Evolutionary conservation across 108 stramenopile species (phyloP), one percentile per base, ranked within the genome.

Genomic region (Fragilaria radians): DNA sequence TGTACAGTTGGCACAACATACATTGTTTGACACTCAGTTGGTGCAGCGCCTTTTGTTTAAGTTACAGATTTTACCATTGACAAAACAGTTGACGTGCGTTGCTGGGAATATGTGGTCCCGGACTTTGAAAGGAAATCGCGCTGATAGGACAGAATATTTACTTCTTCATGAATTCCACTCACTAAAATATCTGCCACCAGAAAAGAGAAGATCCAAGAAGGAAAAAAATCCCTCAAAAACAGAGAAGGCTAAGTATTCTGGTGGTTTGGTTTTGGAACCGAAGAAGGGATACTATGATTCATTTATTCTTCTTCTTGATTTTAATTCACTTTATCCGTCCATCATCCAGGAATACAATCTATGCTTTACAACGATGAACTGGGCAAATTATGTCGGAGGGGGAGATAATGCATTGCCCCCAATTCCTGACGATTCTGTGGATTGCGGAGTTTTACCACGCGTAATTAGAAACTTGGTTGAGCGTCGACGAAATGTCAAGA

Each of bases 281-380:
- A 99, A 99, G 88, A 94, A 89, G 68, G 99, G 99, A 48, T 74
- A 98, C 32, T 99, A 99, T 70, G 99, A 99, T 79, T 85, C 95
- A 29, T 97, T 93, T 77, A 97, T 99, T 67, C 88, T 99, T 24
- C 67, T 99, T 33, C 65, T 99, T 48, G 99, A 99, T 78, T 99
- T 99, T 88, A 97, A 97, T 83, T 92, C 89, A 68, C 78, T 99
- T 54, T 99, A 99, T 66, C 99, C 99, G 0, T 94, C 92, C 19
- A 82, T 99, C 52, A 98, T 99, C 56, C 99, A 99, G 78, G 99
- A 99, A 82, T 99, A 98, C 89, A 98, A 99, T 73, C 74, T 99
- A 57, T 99, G 99, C 78, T 98, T 97, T 63, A 99, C 99, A 28
- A 99, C 99, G 11, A 75, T 99, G 66, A 92, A 97, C 52, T 98